Base-by-base conservation (phyloP, 106 monocot genomes). In the Dendrobium officinale region DNA sequence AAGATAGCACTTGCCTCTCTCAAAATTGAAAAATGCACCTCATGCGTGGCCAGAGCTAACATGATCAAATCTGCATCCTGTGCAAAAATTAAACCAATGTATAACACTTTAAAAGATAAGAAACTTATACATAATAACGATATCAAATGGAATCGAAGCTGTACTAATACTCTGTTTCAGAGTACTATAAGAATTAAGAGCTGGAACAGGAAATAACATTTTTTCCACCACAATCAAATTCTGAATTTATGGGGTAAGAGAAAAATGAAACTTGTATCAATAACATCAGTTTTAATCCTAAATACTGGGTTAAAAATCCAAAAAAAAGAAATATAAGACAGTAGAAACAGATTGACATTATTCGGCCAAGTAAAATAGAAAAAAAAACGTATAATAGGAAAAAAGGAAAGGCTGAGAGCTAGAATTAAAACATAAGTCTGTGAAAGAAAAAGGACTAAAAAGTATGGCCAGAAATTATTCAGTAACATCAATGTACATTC, bases 21-120 rank as follows among this genome's bases (percentile, higher is more conserved):
- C 67, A 98, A 77, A 58, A 98, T 98, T 37, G 98, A 94, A 80
- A 97, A 97, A 86, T 94, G 97, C 40, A 97, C 92, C 86, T 97
- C 97, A 81, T 97, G 97, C 1, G 98, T 95, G 55, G 98, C 98
- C 86, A 98, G 78, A 89, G 95, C 92, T 83, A 98, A 87, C 98
- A 98, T 98, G 27, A 98, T 98, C 72, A 98, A 84, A 83, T 98
- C 98, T 31, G 94, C 98, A 88, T 98, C 95, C 98, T 98, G 81
- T 49, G 11, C 77, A 91, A 11, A 27, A 26, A 51, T 2, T 59
- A 76, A 15, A 43, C 76, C 74, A 73, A 68, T 19, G 22, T 56
- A 78, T 24, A 70, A 16, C 20, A 31, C 70, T 70, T 70, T 2
- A 7, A 7, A 70, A 22, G 0, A 5, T 64, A 5, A 70, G 70